phyloP scores from a whole-genome alignment of 371 early-diverging fungal genomes.

The Saksenaea vasiformis region DNA sequence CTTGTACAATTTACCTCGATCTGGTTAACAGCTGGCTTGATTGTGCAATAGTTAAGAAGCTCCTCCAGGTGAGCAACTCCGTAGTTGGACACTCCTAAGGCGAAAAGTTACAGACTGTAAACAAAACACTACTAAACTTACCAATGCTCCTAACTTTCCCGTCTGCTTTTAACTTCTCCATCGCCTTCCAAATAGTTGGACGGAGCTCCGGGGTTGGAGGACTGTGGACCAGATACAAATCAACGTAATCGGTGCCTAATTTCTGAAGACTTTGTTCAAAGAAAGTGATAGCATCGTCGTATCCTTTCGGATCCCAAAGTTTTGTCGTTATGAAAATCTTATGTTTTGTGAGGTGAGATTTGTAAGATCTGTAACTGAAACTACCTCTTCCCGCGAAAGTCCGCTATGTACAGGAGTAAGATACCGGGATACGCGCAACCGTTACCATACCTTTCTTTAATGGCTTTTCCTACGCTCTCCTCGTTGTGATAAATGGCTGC shows the following conservation, averaged over 20 bases:
- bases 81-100: slow-evolving; percentile 72
- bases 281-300: slow-evolving; percentile 44
- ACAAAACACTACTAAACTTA: slow-evolving; percentile 2
- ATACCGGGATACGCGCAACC: background rate
- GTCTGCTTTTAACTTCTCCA: slow-evolving; percentile 39
- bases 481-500: slow-evolving; percentile 50
- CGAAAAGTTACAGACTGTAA: slow-evolving; percentile 8
- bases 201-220: slow-evolving; percentile 52
- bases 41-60: slow-evolving; percentile 52
- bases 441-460: slow-evolving; percentile 40
- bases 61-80: slow-evolving; percentile 59
- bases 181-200: slow-evolving; percentile 46
- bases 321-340: slow-evolving; percentile 80
- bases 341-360: background rate
- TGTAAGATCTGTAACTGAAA: background rate
- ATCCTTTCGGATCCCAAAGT: slow-evolving; percentile 57
- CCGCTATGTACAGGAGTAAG: slow-evolving; percentile 21
- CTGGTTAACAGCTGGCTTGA: slow-evolving; percentile 70
- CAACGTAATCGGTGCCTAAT: slow-evolving; percentile 66
- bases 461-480: slow-evolving; percentile 48
- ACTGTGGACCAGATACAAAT: slow-evolving; percentile 76
- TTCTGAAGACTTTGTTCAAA: slow-evolving; percentile 50
- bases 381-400: slow-evolving; percentile 53
- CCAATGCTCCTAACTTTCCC: slow-evolving; percentile 55
- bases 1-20: slow-evolving; percentile 51